phyloP scores from a whole-genome alignment of 495 filamentous ascomycete genomes.

The Neurospora sp. region DNA sequence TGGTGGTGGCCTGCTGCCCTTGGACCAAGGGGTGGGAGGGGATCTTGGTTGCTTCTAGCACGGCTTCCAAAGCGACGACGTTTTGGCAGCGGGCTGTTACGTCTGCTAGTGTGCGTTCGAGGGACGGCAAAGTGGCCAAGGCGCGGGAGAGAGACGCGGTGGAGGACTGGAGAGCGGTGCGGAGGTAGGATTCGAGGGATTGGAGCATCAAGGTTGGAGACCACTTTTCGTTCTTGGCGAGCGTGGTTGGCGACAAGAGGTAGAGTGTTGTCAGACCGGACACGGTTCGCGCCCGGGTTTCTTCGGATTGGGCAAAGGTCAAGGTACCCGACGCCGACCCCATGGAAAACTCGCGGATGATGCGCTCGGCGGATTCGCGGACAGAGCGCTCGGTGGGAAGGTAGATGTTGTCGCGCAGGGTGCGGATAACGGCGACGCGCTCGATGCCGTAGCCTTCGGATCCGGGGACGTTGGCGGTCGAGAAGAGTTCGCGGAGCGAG shows the following conservation, averaged over 20 bases:
- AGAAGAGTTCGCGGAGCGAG: slow-evolving; percentile 61
- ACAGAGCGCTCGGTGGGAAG: slow-evolving; percentile 61
- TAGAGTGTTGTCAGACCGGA: slow-evolving; percentile 73
- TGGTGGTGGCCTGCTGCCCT: slow-evolving; percentile 7
- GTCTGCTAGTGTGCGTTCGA: slow-evolving; percentile 76
- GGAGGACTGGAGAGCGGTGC: slow-evolving; percentile 61
- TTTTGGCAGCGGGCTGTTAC: slow-evolving; percentile 81
- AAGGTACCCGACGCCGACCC: slow-evolving; percentile 45
- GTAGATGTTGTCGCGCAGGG: slow-evolving; percentile 56
- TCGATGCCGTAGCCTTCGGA: slow-evolving; percentile 72
- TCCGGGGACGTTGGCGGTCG: slow-evolving; percentile 45
- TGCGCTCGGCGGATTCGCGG: slow-evolving; percentile 62
- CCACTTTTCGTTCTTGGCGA: slow-evolving; percentile 40
- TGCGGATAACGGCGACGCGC: slow-evolving; percentile 55
- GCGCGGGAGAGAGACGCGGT: slow-evolving; percentile 60
- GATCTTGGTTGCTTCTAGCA: slow-evolving; percentile 57
- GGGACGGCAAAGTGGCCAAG: slow-evolving; percentile 66
- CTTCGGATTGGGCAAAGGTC: slow-evolving; percentile 73
- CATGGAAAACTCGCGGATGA: slow-evolving; percentile 74
- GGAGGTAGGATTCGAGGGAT: slow-evolving; percentile 71
- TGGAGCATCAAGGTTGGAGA: slow-evolving; percentile 63
- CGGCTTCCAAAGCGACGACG: slow-evolving; percentile 72
- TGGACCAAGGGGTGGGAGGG: slow-evolving; percentile 54
- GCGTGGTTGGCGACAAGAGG: slow-evolving; percentile 58
- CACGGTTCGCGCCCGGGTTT: slow-evolving; percentile 59